phyloP scores from a whole-genome alignment of 306 rosid genomes.

The Lagenaria siceraria region DNA sequence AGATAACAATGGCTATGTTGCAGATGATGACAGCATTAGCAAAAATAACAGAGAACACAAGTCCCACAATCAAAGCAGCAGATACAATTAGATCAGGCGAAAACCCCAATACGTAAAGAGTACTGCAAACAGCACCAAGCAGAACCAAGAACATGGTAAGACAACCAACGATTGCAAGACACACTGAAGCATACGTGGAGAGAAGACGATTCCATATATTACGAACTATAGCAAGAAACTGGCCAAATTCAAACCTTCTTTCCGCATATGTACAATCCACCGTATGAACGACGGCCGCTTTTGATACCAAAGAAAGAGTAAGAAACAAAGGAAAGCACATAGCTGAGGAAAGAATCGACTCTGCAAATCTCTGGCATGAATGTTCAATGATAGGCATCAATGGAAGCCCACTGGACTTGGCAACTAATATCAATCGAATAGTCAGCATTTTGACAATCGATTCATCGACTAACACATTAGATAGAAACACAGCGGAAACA shows the following conservation, averaged over 20 bases:
- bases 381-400: slow-evolving; percentile 67
- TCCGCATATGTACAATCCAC: slow-evolving; percentile 78
- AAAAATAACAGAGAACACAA: slow-evolving; percentile 59
- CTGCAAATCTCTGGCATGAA: slow-evolving; percentile 62
- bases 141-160: slow-evolving; percentile 53
- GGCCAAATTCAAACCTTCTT: slow-evolving; percentile 42
- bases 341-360: slow-evolving; percentile 42
- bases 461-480: slow-evolving; percentile 56
- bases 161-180: slow-evolving; percentile 53
- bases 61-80: slow-evolving; percentile 51
- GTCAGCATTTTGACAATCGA: slow-evolving; percentile 50
- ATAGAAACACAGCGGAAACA: slow-evolving; percentile 57
- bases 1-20: slow-evolving; percentile 63
- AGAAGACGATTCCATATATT: slow-evolving; percentile 72
- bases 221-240: slow-evolving; percentile 39
- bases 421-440: slow-evolving; percentile 57
- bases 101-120: slow-evolving; percentile 46
- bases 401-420: slow-evolving; percentile 78
- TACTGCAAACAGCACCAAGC: slow-evolving; percentile 60
- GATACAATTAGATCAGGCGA: slow-evolving; percentile 34
- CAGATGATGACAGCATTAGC: slow-evolving; percentile 79
- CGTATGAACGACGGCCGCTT: slow-evolving; percentile 67
- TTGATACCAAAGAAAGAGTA: slow-evolving; percentile 53
- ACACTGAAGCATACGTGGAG: slow-evolving; percentile 53
- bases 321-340: slow-evolving; percentile 60